phyloP scores from a whole-genome alignment of 371 early-diverging fungal genomes.

The Mucor velutinosus region DNA sequence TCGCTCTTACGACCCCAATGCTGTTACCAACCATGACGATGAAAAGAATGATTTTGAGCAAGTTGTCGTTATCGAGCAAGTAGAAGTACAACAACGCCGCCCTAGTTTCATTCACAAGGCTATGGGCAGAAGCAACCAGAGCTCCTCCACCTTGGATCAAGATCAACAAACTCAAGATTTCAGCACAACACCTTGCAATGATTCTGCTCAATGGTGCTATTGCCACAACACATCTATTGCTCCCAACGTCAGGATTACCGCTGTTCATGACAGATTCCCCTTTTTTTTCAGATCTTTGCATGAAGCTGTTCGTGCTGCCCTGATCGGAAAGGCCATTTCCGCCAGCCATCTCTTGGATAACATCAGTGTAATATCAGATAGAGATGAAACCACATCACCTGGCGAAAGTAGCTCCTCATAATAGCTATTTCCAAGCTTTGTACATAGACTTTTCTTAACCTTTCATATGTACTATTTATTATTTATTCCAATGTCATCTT shows the following conservation, averaged over 20 bases:
- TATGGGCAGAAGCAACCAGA: background rate
- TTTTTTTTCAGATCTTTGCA: slow-evolving; percentile 35
- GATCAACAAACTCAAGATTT: slow-evolving; percentile 5
- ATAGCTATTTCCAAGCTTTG: background rate
- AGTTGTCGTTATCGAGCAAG: slow-evolving; percentile 15
- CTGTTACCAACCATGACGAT: background rate
- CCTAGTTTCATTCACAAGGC: background rate
- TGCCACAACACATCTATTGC: slow-evolving; percentile 7
- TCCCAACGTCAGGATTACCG: slow-evolving; percentile 2
- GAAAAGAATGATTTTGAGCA: slow-evolving; percentile 1
- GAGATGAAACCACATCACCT: background rate
- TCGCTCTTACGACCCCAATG: background rate
- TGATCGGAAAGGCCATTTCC: background rate
- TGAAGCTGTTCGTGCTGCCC: slow-evolving; percentile 31
- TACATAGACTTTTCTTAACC: background rate
- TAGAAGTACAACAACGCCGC: slow-evolving; percentile 2
- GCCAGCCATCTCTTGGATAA: background rate
- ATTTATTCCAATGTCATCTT: background rate
- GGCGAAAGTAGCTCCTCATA: background rate
- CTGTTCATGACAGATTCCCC: slow-evolving; percentile 30
- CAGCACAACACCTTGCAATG: slow-evolving; percentile 12
- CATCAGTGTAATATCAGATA: slow-evolving; percentile 17
- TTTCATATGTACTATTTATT: background rate
- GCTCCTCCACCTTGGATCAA: background rate
- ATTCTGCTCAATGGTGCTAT: slow-evolving; percentile 22